Conservation (phyloP, 2,329 filamentous ascomycete genomes). For the Pseudocercospora eumusae region DNA sequence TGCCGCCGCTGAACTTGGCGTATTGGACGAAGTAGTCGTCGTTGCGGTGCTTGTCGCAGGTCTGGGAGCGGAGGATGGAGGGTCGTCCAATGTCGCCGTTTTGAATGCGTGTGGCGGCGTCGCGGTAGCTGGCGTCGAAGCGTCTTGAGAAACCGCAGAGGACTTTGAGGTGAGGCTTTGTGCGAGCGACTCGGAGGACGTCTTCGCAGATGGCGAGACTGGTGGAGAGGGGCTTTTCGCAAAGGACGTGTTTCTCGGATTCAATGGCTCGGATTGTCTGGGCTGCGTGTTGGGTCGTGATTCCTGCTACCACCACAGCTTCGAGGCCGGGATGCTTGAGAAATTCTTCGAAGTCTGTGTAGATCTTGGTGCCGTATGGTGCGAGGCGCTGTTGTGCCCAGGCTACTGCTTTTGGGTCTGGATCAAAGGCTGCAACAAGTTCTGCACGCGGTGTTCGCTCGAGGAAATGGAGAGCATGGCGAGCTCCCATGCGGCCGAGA, state of each 20-base stretch:
- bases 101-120: conserved; percentile 57
- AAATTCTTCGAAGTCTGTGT: conserved; percentile 59
- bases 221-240: conserved; percentile 63
- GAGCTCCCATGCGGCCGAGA: conserved; percentile 54
- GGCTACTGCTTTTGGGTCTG: conserved; percentile 44
- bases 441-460: conserved; percentile 49
- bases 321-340: conserved; percentile 57
- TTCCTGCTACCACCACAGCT: conserved; percentile 58
- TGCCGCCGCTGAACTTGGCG: conserved; percentile 65
- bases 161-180: conserved; percentile 62
- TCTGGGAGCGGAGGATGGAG: conserved; percentile 64
- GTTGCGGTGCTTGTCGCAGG: conserved; percentile 66
- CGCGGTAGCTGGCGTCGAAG: conserved; percentile 66
- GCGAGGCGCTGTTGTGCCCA: conserved; percentile 56
- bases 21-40: conserved; percentile 69
- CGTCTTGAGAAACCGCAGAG: conserved; percentile 67
- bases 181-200: conserved; percentile 59
- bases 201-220: conserved; percentile 60
- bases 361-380: conserved; percentile 55
- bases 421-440: conserved; percentile 52
- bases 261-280: conserved; percentile 60
- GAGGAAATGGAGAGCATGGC: conserved; percentile 52
- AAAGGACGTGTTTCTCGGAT: conserved; percentile 58
- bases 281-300: conserved; percentile 58
- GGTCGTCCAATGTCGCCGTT: conserved; percentile 61